phyloP scores from a whole-genome alignment of 1,284 basidiomycete genomes.

The Tremellales sp. region DNA sequence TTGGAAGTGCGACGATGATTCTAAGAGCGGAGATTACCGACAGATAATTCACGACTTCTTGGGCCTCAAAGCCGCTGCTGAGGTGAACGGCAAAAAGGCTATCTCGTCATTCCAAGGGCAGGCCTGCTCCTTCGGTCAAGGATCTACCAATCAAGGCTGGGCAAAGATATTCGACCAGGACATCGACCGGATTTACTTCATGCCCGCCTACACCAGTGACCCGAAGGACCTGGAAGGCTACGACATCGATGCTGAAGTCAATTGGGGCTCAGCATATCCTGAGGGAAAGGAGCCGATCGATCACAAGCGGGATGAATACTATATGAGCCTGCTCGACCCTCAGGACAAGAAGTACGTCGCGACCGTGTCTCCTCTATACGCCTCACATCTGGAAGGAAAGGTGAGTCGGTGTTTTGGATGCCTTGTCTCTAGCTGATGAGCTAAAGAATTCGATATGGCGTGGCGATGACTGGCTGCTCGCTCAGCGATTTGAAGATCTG shows the following conservation, averaged over 20 bases:
- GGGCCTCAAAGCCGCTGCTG: conserved; percentile 22
- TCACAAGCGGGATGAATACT: conserved; percentile 14
- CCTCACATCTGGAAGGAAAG: conserved; percentile 22
- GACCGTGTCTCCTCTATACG: conserved; percentile 22
- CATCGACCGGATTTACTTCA: conserved; percentile 14
- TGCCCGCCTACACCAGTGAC: conserved; percentile 20
- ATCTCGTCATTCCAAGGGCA: conserved; percentile 30
- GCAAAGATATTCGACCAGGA: conserved; percentile 7
- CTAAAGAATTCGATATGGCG: conserved; percentile 32
- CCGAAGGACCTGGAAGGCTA: conserved; percentile 5
- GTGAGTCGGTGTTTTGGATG: conserved; percentile 1
- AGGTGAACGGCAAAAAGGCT: conserved; percentile 19
- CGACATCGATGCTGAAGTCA: conserved; percentile 21
- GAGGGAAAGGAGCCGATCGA: conserved; percentile 15
- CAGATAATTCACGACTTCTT: conserved; percentile 21
- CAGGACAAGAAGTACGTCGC: conserved; percentile 18
- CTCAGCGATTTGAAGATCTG: conserved; percentile 25
- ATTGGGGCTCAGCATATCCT: conserved; percentile 25
- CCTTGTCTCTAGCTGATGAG: conserved; percentile 1
- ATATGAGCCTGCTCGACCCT: conserved; percentile 12
- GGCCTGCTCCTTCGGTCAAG: conserved; percentile 22
- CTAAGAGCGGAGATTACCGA: conserved; percentile 17
- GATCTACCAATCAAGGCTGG: conserved; percentile 19
- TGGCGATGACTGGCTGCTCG: conserved; percentile 25
- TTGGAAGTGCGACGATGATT: conserved; percentile 18